A percentile compares a stretch with the other conserved stretches of the same genome.
These are phyloP conservation scores for Paramecium primaurelia DNA, from an alignment of 73 alveolate genomes.

Conservation along the genomic window DNA sequence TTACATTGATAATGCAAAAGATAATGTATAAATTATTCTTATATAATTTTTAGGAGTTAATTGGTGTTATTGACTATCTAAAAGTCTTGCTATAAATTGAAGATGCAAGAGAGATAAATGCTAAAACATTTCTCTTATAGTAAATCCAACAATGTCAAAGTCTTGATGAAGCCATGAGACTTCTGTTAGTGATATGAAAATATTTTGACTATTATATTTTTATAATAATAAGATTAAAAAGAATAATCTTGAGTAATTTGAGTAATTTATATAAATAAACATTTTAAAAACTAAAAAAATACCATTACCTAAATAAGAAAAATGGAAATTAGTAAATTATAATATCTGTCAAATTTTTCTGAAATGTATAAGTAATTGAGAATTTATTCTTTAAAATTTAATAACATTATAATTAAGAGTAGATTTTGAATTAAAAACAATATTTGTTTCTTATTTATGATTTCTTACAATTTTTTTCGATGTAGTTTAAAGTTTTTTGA, in stretches of 20 bases:
- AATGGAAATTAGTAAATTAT: no score
- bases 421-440: no score
- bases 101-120: neutral
- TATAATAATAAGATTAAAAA: neutral
- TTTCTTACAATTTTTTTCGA: neutral
- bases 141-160: neutral
- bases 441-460: no score
- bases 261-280: neutral
- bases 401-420: no score
- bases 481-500: neutral
- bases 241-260: neutral
- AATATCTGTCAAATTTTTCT: no score
- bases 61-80: neutral
- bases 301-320: no score
- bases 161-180: conserved; percentile 2
- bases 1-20: conserved; percentile 81
- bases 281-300: no score
- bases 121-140: neutral
- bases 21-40: conserved; percentile 41
- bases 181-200: neutral
- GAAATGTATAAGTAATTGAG: no score
- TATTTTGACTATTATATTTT: neutral
- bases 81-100: neutral
- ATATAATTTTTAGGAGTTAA: neutral
- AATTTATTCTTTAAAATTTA: no score